Evolutionary conservation across 306 rosid genomes (phyloP).

Genomic region (Quercus parvula): DNA sequence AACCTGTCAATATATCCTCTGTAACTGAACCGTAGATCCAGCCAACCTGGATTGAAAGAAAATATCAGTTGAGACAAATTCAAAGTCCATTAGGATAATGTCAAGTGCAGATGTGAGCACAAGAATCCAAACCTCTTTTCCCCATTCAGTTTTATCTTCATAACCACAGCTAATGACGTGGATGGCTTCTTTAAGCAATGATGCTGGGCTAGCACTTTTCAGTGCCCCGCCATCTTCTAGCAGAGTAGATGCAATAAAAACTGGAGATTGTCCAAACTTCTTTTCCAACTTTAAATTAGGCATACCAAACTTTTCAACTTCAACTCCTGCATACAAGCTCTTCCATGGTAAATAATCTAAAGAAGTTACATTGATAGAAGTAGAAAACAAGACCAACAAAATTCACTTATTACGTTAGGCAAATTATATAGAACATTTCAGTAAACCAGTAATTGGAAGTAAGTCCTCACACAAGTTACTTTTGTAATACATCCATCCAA

Average conservation of each 20-base stretch:
- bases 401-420: not conserved
- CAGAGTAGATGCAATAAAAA: slow-evolving; percentile 54
- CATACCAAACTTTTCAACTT: slow-evolving; percentile 21
- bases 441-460: not conserved
- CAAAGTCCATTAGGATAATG: not conserved
- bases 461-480: not conserved
- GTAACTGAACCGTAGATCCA: slow-evolving; percentile 79
- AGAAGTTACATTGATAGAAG: not conserved
- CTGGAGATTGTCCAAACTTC: slow-evolving; percentile 70
- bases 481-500: not conserved
- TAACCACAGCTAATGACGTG: slow-evolving; percentile 76
- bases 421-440: not conserved
- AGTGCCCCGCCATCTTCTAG: slow-evolving; percentile 45
- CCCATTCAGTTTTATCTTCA: slow-evolving; percentile 85
- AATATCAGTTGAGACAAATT: not conserved
- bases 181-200: slow-evolving; percentile 64
- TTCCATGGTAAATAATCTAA: not conserved
- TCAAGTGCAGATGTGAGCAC: not conserved
- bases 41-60: slow-evolving; percentile 47
- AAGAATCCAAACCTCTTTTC: slow-evolving; percentile 52
- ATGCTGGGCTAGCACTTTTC: slow-evolving; percentile 41
- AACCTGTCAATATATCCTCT: slow-evolving; percentile 68
- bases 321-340: slow-evolving; percentile 26
- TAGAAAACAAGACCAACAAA: not conserved
- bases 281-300: slow-evolving; percentile 40